Evolutionary conservation across 1,139 yeast species (phyloP), one percentile per base, ranked within the genome.

Genomic region (Candida gigantensis): DNA sequence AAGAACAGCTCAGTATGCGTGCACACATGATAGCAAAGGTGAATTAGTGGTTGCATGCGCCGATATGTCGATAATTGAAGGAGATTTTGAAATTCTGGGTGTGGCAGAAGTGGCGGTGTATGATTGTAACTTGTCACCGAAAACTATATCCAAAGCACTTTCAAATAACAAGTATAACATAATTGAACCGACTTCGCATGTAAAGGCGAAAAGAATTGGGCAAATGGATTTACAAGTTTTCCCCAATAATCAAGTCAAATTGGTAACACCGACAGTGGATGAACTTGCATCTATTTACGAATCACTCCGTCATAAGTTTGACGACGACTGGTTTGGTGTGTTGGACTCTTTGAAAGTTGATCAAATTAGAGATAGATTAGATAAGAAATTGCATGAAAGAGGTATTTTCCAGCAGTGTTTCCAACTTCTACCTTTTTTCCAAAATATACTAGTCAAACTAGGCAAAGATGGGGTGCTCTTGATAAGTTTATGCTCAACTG

Each of bases 41-140:
- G 81, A 75, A 3, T 63, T 88, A 34, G 54, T 84, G 6, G 66
- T 85, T 12, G 95, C 96, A 0, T 81, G 89, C 54, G 92, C 96
- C 3, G 96, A 86, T 52, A 88, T 89, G 96, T 66, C 66, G 9
- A 77, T 84, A 9, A 65, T 83, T 12, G 87, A 84, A 46, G 42
- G 47, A 11, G 64, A 71, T 18, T 65, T 76, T 18, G 73, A 72
- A 43, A 66, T 84, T 3, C 44, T 53, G 3, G 32, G 56, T 3
- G 36, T 52, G 1, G 81, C 86, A 0, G 46, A 57, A 6, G 58
- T 67, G 28, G 70, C 85, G 3, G 68, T 84, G 3, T 52, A 83
- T 30, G 96, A 88, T 53, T 84, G 89, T 30, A 88, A 88, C 51
- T 59, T 88, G 7, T 73, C 84, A 1, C 49, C 58, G 0, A 52